These are phyloP conservation scores for Cicer arietinum DNA, from an alignment of 306 rosid genomes.

Conservation along the genomic window DNA sequence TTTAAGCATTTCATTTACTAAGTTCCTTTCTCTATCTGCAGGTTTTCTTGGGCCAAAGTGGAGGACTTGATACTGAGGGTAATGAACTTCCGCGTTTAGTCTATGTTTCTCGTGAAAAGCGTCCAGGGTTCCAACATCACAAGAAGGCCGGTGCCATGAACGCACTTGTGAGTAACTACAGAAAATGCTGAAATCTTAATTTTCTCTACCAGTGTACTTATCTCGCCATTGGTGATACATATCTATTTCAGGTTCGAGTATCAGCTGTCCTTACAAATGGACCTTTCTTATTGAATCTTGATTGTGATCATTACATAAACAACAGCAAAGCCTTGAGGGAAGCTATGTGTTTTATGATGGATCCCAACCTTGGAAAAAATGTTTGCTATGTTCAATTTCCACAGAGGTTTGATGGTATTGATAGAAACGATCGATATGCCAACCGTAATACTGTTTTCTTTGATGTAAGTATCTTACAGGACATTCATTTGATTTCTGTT, in stretches of 20 bases:
- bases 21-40: constrained; percentile 43
- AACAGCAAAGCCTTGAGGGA: constrained; percentile 98
- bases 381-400: constrained; percentile 98
- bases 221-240: constrained; percentile 25
- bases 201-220: constrained; percentile 2
- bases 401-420: constrained; percentile 97
- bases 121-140: constrained; percentile 99
- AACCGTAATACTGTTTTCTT: constrained; percentile 98
- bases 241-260: constrained; percentile 78
- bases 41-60: constrained; percentile 99
- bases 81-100: constrained; percentile 92
- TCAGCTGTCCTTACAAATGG: constrained; percentile 98
- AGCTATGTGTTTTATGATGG: constrained; percentile 99
- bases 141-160: constrained; percentile 99
- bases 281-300: constrained; percentile 95
- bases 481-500: constrained; percentile 25
- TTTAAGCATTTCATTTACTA: constrained; percentile 21
- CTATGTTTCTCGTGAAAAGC: constrained; percentile 99
- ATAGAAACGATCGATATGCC: constrained; percentile 92
- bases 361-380: constrained; percentile 91
- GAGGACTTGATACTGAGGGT: constrained; percentile 92
- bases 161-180: constrained; percentile 74
- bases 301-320: constrained; percentile 98
- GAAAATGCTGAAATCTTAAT: neutral
- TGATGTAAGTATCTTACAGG: constrained; percentile 66